Evolutionary conservation across 495 filamentous ascomycete species (phyloP).

Genomic region (Hypoxylon lienhwacheense): DNA sequence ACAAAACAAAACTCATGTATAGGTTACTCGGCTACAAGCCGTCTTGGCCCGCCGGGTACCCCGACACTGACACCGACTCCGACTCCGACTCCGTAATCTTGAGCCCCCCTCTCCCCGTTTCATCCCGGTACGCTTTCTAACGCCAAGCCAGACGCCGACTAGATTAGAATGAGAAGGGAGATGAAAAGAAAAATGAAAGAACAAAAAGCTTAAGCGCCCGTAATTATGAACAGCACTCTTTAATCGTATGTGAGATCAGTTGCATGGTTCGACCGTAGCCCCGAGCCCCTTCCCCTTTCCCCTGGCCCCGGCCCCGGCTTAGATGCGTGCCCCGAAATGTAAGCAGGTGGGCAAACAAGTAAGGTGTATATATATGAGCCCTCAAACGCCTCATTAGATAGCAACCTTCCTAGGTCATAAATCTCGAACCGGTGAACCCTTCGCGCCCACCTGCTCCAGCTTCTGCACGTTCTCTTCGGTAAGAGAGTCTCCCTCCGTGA

Average conservation of each 20-base stretch:
- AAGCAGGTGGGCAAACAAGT: no score
- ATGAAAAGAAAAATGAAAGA: background rate
- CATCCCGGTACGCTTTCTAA: background rate
- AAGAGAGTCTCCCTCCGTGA: conserved; percentile 34
- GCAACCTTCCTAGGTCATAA: background rate
- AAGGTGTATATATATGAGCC: no score
- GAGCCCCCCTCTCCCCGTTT: no score
- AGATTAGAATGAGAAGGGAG: background rate
- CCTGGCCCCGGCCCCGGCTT: no score
- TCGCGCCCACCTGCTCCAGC: conserved; percentile 33
- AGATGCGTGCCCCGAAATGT: no score
- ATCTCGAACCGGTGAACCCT: conserved; percentile 5
- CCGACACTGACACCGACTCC: background rate
- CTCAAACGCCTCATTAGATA: conserved; percentile 1
- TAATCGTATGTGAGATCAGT: no score
- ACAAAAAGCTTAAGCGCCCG: background rate
- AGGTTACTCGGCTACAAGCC: no score
- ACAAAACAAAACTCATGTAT: no score
- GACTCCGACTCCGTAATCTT: background rate
- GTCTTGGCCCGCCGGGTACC: no score
- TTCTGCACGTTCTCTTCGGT: conserved; percentile 44
- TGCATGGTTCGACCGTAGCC: no score
- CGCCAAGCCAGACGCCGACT: background rate
- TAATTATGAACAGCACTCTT: no score
- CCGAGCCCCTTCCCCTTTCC: no score